Evolutionary conservation across 1,139 yeast species (phyloP), one percentile per base, ranked within the genome.

Genomic region (Diutina sp.): DNA sequence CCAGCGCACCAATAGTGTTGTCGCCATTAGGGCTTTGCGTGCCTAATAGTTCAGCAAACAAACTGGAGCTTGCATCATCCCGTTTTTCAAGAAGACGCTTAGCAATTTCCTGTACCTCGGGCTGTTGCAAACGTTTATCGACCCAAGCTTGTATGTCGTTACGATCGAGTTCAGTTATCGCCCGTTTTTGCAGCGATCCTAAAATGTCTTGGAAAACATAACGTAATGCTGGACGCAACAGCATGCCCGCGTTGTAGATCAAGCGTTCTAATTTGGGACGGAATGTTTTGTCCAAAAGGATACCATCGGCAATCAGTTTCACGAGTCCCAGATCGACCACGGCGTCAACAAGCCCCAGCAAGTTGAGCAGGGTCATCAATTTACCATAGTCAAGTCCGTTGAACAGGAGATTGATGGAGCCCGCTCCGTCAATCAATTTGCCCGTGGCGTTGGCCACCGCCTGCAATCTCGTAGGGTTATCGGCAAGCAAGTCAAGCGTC

Each of bases 261-360:
- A 50, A 50, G 29, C 44, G 25, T 16, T 50, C 76, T 53, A 76
- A 60, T 7, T 65, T 67, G 14, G 75, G 74, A 57, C 79, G 69
- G 60, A 68, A 69, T 46, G 59, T 58, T 3, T 66, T 65, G 59
- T 75, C 78, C 56, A 76, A 66, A 38, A 76, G 64, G 32, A 75
- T 62, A 0, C 76, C 77, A 57, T 72, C 73, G 58, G 71, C 62
- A 1, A 69, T 58, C 2, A 76, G 70, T 11, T 66, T 63, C 29
- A 73, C 56, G 54, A 76, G 67, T 0, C 80, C 80, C 1, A 78
- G 73, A 7, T 64, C 60, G 48, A 64, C 56, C 28, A 74, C 69
- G 3, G 65, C 62, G 1, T 58, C 59, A 25, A 69, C 46, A 18
- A 71, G 57, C 2, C 66, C 68, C 46, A 74, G 60, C 16, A 65